phyloP scores from a whole-genome alignment of 305 asterid species.

The Euphrasia arctica region DNA sequence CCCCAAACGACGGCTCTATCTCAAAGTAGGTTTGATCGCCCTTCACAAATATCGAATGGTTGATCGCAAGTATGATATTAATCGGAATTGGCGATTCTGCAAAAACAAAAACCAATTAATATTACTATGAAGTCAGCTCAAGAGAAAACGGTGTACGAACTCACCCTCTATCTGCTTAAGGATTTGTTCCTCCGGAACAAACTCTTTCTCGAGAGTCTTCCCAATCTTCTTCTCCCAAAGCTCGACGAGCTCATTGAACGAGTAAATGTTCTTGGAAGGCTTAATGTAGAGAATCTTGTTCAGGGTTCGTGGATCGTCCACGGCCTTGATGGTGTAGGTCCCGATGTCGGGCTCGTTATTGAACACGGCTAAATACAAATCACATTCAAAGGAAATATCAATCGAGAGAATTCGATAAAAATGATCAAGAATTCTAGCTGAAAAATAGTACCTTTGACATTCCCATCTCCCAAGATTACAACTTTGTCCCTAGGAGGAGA shows the following conservation, averaged over 20 bases:
- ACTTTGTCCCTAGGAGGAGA: constrained; percentile 58
- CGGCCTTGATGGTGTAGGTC: constrained; percentile 56
- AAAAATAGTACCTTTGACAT: constrained; percentile 44
- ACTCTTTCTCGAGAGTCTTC: constrained; percentile 54
- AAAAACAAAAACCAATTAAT: not conserved
- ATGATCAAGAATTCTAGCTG: not conserved
- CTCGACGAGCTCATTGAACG: constrained; percentile 61
- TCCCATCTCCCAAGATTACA: constrained; percentile 60
- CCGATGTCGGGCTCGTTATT: constrained; percentile 63
- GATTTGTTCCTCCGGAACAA: constrained; percentile 54
- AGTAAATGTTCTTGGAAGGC: constrained; percentile 50
- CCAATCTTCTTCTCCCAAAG: constrained; percentile 86
- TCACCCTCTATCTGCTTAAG: constrained; percentile 53
- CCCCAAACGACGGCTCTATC: constrained; percentile 63
- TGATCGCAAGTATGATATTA: constrained; percentile 41
- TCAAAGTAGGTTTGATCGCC: constrained; percentile 65
- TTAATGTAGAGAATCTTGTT: constrained; percentile 57
- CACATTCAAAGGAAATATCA: not conserved
- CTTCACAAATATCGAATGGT: constrained; percentile 50
- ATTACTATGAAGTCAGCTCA: no score
- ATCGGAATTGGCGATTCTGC: constrained; percentile 61
- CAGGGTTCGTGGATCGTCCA: constrained; percentile 72
- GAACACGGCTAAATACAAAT: constrained; percentile 43
- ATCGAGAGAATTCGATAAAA: not conserved
- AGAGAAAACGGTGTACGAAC: no score